Evolutionary conservation across 2,329 filamentous ascomycete genomes (phyloP), one percentile per base, ranked within the genome.

Genomic region (Sporothrix protearum): DNA sequence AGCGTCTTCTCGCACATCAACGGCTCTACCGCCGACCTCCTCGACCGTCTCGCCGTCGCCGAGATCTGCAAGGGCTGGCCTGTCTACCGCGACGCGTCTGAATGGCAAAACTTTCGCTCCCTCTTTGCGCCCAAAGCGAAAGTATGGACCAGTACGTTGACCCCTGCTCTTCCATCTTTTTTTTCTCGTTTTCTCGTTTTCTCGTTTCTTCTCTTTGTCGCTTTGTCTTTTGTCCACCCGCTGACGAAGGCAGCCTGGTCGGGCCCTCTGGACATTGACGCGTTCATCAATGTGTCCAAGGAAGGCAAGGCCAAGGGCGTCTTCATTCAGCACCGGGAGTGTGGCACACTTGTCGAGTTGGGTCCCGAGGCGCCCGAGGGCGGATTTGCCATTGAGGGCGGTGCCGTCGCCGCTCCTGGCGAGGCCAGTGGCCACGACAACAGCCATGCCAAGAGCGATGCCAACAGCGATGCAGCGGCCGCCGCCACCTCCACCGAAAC

Each of bases 301-400:
- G 77, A 79, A 9, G 85, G 85, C 71, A 86, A 86, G 77, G 79
- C 82, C 30, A 79, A 80, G 10, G 85, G 85, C 22, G 85, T 82
- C 68, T 87, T 86, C 78, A 87, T 87, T 78, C 85, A 86, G 84
- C 86, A 88, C 76, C 85, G 85, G 72, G 83, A 85, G 75, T 84
- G 70, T 51, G 73, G 73, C 66, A 74, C 73, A 9, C 68, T 73
- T 1, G 73, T 64, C 25, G 73, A 74, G 63, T 68, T 74, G 28
- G 72, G 71, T 28, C 77, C 77, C 5, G 9, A 16, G 9, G 72
- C 75, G 16, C 79, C 45, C 8, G 42, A 8, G 28, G 7, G 9
- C 1, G 5, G 30, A 1, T 25, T 74, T n/a, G 74, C 75, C 1
- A 39, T 33, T 19, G 39, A 33, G 7, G 68, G 36, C 53, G n/a